Conservation (phyloP, 495 filamentous ascomycete genomes). For the Penicillium parvum region DNA sequence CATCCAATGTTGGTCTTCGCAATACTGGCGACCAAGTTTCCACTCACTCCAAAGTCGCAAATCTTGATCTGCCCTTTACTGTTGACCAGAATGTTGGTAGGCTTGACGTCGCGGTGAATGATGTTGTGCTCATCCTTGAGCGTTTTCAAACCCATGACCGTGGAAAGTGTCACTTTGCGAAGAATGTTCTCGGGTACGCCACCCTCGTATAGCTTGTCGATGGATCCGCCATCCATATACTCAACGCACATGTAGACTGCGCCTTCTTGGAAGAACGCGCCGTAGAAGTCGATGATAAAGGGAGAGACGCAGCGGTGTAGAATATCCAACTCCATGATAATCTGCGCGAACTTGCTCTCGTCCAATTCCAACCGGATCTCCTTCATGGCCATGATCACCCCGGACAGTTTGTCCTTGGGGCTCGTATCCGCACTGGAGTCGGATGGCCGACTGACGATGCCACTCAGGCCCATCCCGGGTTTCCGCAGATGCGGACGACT, state of each 20-base stretch:
- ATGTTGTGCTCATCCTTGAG: slow-evolving; percentile 99
- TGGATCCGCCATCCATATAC: slow-evolving; percentile 98
- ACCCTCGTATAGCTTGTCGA: slow-evolving; percentile 93
- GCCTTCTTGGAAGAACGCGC: slow-evolving; percentile 98
- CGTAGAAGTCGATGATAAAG: slow-evolving; percentile 97
- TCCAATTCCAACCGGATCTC: slow-evolving; percentile 96
- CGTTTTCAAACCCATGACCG: slow-evolving; percentile 83
- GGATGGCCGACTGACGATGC: slow-evolving; percentile 48
- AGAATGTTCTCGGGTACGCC: slow-evolving; percentile 87
- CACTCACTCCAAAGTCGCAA: slow-evolving; percentile 96
- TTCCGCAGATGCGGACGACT: slow-evolving; percentile 71
- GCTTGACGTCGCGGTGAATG: slow-evolving; percentile 98
- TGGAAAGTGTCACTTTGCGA: slow-evolving; percentile 87
- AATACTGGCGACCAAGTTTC: slow-evolving; percentile 94
- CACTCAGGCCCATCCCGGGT: slow-evolving; percentile 70
- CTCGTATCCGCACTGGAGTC: slow-evolving; percentile 16
- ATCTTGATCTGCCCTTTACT: slow-evolving; percentile 91
- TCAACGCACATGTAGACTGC: slow-evolving; percentile 99
- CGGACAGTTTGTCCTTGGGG: slow-evolving; percentile 47
- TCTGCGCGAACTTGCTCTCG: slow-evolving; percentile 92
- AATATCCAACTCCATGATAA: slow-evolving; percentile 97
- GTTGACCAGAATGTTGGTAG: slow-evolving; percentile 94
- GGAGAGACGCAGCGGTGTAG: slow-evolving; percentile 92
- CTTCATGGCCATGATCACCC: slow-evolving; percentile 97
- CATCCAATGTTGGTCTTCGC: slow-evolving; percentile 99